These are phyloP conservation scores for Falciphora oryzae DNA, from an alignment of 2,329 filamentous ascomycete species.

Conservation along the genomic window DNA sequence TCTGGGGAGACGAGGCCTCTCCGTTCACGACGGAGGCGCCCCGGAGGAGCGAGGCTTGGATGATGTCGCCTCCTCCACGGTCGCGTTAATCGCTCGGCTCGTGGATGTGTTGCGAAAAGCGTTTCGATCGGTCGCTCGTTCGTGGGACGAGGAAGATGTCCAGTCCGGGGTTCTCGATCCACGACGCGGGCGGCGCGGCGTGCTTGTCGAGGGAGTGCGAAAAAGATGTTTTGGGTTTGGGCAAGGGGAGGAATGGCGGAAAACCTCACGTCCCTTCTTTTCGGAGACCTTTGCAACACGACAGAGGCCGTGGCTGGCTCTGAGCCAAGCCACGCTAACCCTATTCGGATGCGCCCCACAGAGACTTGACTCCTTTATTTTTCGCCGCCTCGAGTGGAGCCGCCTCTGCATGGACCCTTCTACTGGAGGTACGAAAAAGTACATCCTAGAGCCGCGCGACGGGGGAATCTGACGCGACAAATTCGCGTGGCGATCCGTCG, in stretches of 20 bases:
- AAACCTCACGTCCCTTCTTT: conserved; percentile 32
- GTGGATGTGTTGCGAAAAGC: not conserved
- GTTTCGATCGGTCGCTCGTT: conserved; percentile 5
- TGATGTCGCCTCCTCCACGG: conserved; percentile 8
- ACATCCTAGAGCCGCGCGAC: not conserved
- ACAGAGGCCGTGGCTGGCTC: not conserved
- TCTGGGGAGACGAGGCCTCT: conserved; percentile 3
- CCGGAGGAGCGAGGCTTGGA: conserved; percentile 10
- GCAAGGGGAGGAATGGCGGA: conserved; percentile 28
- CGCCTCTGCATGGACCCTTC: not conserved
- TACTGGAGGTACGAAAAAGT: not conserved
- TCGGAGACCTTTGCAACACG: not conserved
- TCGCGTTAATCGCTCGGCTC: conserved; percentile 10
- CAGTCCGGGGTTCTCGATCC: conserved; percentile 27
- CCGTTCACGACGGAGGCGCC: conserved; percentile 9
- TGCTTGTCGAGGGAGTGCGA: conserved; percentile 9
- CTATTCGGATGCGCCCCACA: not conserved
- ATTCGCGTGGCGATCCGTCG: not conserved
- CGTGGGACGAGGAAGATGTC: not conserved
- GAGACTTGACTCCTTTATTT: not conserved
- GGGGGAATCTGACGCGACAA: not conserved
- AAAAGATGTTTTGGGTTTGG: conserved; percentile 9
- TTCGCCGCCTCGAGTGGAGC: not conserved
- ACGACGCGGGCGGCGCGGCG: conserved; percentile 36
- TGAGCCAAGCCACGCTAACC: not conserved